Conservation (phyloP, 768 basidiomycete species). For the Mycena belliarum region DNA sequence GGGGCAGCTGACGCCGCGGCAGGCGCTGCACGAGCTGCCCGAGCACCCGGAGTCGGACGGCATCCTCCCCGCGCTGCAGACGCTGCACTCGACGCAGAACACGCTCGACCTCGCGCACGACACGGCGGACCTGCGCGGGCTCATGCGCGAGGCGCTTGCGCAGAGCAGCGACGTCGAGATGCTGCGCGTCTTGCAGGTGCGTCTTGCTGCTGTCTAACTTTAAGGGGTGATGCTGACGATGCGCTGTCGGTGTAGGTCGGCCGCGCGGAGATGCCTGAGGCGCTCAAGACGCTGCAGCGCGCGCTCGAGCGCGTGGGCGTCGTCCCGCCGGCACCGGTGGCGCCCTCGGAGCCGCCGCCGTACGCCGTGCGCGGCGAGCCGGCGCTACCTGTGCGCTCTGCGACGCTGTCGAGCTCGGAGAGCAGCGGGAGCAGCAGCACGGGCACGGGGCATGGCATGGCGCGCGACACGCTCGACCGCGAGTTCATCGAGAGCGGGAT, state of each 20-base stretch:
- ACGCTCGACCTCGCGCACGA: slow-evolving; percentile 53
- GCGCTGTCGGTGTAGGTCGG: slow-evolving; percentile 42
- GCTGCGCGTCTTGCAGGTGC: slow-evolving; percentile 56
- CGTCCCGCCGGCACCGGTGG: not conserved
- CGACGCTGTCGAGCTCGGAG: slow-evolving; percentile 18
- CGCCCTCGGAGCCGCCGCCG: not conserved
- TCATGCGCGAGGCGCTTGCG: slow-evolving; percentile 59
- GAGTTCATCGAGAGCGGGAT: slow-evolving; percentile 75
- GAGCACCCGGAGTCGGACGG: not conserved
- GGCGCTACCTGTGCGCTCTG: slow-evolving; percentile 4
- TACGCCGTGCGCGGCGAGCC: slow-evolving; percentile 12
- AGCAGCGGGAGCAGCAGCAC: slow-evolving; percentile 7
- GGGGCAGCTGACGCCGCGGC: slow-evolving; percentile 11
- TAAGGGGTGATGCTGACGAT: not conserved
- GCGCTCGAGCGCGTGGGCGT: slow-evolving; percentile 50
- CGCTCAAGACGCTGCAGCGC: slow-evolving; percentile 77
- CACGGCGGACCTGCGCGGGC: slow-evolving; percentile 52
- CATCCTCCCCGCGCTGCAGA: slow-evolving; percentile 26
- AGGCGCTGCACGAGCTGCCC: not conserved
- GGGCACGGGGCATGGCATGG: not conserved
- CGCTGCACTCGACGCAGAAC: slow-evolving; percentile 39
- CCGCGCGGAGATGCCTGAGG: slow-evolving; percentile 74
- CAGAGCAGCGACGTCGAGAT: slow-evolving; percentile 64
- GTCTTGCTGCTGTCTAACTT: too few species aligned
- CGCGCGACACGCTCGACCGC: slow-evolving; percentile 55